Conservation (phyloP, 2,329 filamentous ascomycete genomes). For the Onygenales sp. region DNA sequence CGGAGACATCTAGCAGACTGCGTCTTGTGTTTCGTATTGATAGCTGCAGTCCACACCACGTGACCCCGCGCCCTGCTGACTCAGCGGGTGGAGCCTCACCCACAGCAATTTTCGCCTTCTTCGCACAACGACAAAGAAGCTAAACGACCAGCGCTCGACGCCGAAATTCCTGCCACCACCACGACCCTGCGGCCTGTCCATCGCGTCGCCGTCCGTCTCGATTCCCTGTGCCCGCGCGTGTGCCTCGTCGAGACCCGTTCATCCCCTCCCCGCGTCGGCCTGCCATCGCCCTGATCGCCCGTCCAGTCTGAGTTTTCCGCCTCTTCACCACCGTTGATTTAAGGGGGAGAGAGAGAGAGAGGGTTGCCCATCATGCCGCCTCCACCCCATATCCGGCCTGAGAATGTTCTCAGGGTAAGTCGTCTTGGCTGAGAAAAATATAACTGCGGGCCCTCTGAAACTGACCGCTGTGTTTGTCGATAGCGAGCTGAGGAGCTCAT, state of each 20-base stretch:
- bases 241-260: slow-evolving; percentile 2
- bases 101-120: slow-evolving; percentile 14
- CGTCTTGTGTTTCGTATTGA: no score
- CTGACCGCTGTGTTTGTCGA: slow-evolving; percentile 12
- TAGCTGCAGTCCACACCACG: not conserved
- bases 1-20: no score
- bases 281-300: not conserved
- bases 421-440: not conserved
- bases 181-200: not conserved
- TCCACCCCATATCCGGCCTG: slow-evolving; percentile 91
- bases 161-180: not conserved
- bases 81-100: slow-evolving; percentile 1
- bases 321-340: not conserved
- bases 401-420: slow-evolving; percentile 86
- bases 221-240: slow-evolving; percentile 1
- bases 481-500: slow-evolving; percentile 94
- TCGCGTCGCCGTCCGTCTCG: slow-evolving; percentile 2
- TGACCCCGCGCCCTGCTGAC: not conserved
- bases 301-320: not conserved
- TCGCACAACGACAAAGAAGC: slow-evolving; percentile 10
- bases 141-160: not conserved
- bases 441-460: slow-evolving; percentile 12
- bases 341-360: slow-evolving; percentile 13
- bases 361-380: slow-evolving; percentile 64
- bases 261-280: not conserved